Evolutionary conservation across 2,329 filamentous ascomycete species (phyloP).

Genomic region (Hyphodiscus sp.): DNA sequence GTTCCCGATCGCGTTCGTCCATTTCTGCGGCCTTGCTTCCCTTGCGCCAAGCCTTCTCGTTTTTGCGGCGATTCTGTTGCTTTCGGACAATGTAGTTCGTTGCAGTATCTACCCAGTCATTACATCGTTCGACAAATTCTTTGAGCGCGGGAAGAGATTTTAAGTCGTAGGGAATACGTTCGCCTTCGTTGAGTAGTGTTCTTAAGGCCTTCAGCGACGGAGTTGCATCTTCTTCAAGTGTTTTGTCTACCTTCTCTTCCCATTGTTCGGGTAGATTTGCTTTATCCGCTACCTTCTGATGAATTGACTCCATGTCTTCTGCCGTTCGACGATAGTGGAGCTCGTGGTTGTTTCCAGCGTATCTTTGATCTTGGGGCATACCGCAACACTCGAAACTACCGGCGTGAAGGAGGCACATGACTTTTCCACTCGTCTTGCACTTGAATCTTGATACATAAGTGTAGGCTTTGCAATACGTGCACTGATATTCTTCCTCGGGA

Average conservation of each 20-base stretch:
- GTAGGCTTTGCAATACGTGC: conserved; percentile 85
- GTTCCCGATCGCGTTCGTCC: conserved; percentile 77
- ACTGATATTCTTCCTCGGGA: conserved; percentile 88
- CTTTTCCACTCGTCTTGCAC: conserved; percentile 74
- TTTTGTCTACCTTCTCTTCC: conserved; percentile 82
- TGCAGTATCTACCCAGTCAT: conserved; percentile 96
- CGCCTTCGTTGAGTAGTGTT: conserved; percentile 81
- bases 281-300: conserved; percentile 78
- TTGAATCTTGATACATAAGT: conserved; percentile 86
- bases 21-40: conserved; percentile 71
- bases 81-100: conserved; percentile 95
- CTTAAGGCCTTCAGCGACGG: conserved; percentile 84
- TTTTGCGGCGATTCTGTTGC: conserved; percentile 94
- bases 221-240: conserved; percentile 75
- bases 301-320: conserved; percentile 58
- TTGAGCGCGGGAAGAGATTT: conserved; percentile 74
- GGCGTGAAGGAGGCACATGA: conserved; percentile 76
- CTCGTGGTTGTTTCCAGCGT: conserved; percentile 62
- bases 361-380: conserved; percentile 57
- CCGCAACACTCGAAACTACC: conserved; percentile 78
- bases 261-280: conserved; percentile 79
- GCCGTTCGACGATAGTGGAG: conserved; percentile 73
- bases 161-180: conserved; percentile 89
- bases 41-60: conserved; percentile 78
- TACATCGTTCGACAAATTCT: conserved; percentile 90